Conservation (phyloP, 768 basidiomycete species). For the Trametes elegans region DNA sequence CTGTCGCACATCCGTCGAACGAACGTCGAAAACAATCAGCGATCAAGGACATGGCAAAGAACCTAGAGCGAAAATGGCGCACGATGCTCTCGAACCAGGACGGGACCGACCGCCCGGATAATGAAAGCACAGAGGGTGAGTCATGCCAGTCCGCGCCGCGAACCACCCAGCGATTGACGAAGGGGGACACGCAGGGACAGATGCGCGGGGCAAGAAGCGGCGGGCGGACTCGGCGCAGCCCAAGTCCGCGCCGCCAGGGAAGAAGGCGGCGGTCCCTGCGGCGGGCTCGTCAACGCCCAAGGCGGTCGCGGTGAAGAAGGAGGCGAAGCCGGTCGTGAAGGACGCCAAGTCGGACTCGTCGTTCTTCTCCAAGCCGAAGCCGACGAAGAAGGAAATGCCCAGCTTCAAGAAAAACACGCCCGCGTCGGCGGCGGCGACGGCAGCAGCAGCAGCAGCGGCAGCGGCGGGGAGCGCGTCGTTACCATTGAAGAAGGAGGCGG, state of each 20-base stretch:
- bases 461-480: constrained; percentile 17
- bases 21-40: constrained; percentile 45
- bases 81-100: constrained; percentile 51
- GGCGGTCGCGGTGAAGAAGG: constrained; percentile 54
- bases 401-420: constrained; percentile 78
- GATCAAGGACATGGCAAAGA: constrained; percentile 91
- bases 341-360: constrained; percentile 84
- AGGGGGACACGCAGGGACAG: constrained; percentile 34
- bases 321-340: constrained; percentile 47
- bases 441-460: no score
- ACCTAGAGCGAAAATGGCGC: constrained; percentile 84
- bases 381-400: constrained; percentile 72
- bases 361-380: constrained; percentile 86
- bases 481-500: constrained; percentile 49
- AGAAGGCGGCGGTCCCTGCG: constrained; percentile 61
- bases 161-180: constrained; percentile 26
- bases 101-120: constrained; percentile 36
- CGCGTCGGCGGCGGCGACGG: constrained; percentile 1
- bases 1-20: constrained; percentile 42
- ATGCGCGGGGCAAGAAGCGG: constrained; percentile 69
- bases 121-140: constrained; percentile 60
- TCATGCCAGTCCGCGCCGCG: constrained; percentile 49
- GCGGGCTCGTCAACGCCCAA: constrained; percentile 36
- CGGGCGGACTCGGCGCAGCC: constrained; percentile 56
- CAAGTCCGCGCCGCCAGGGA: constrained; percentile 52